phyloP scores from a whole-genome alignment of 345 rosid species.

The Corchorus olitorius region DNA sequence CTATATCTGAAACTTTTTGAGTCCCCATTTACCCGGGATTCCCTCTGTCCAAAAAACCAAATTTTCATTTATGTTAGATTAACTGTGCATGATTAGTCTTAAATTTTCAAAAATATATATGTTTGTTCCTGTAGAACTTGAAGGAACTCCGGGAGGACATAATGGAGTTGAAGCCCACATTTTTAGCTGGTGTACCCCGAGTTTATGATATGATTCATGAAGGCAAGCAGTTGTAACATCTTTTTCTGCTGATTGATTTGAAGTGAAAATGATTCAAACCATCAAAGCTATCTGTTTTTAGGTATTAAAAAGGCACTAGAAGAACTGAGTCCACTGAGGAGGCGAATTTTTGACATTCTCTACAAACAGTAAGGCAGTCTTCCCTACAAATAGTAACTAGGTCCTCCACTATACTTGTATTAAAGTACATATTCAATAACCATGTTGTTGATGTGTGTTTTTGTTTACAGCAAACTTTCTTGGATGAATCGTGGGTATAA shows the following conservation, averaged over 20 bases:
- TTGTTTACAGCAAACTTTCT: conserved; percentile 69
- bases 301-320: conserved; percentile 63
- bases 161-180: conserved; percentile 85
- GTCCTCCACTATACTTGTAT: neutral
- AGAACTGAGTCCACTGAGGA: conserved; percentile 78
- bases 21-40: neutral
- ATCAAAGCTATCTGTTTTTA: conserved; percentile 21
- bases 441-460: conserved; percentile 16
- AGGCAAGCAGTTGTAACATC: conserved; percentile 41
- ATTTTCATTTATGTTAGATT: neutral
- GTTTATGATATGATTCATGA: conserved; percentile 88
- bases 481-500: conserved; percentile 91
- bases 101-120: neutral
- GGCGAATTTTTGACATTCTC: conserved; percentile 61
- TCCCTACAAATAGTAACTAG: neutral
- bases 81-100: neutral
- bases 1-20: neutral
- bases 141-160: conserved; percentile 81
- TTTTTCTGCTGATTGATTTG: conserved; percentile 6
- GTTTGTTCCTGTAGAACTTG: conserved; percentile 56
- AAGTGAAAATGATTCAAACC: conserved; percentile 2
- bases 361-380: conserved; percentile 64
- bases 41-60: neutral
- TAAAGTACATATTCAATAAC: neutral
- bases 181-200: conserved; percentile 93